Base-by-base conservation (phyloP, 176 grass and related monocot species). In the Zea luxurians region DNA sequence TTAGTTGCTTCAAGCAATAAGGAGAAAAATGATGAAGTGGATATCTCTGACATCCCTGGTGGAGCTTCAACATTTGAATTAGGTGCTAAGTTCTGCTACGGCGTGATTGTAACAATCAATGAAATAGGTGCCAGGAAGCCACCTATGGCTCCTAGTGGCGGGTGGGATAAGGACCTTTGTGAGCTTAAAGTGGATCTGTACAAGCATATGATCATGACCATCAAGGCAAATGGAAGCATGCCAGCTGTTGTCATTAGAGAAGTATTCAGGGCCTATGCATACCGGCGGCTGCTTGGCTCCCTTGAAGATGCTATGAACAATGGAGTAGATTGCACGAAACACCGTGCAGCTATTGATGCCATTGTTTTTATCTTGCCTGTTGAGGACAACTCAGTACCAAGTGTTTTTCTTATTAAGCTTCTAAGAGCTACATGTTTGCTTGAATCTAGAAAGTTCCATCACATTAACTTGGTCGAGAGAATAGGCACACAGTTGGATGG, bases 121-220 rank as follows among this genome's bases (percentile, higher is more conserved):
- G n/a, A n/a, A n/a, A n/a, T n/a, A n/a, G n/a, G n/a, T n/a, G n/a
- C n/a, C n/a, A 97, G 83, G 36, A 97, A 87, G 74, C 95, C 92
- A 77, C 74, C 71, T 15, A 68, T 74, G 10, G 91, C 94, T 2
- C 89, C 95, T 47, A 85, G 79, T 21, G 95, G 94, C 86, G 94
- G 95, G 95, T 97, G 95, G 95, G 91, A 92, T 48, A 87, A 97
- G 71, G 91, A 97, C 73, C 91, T 97, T 71, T 94, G 83, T 52
- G 95, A 97, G 68, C 95, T 97, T 0, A 91, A 97, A 20, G 77
- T 94, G 85, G 89, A 92, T 71, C 77, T 93, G 41, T 97, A 97
- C 61, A 97, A 94, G 78, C 83, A 61, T 7, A 83, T 97, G 73
- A 84, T 97, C 74, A 44, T 76, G 50, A 41, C 83, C 5, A 93